These are phyloP conservation scores for Fusarium goolgardi DNA, from an alignment of 2,329 filamentous ascomycete genomes.

Conservation along the genomic window DNA sequence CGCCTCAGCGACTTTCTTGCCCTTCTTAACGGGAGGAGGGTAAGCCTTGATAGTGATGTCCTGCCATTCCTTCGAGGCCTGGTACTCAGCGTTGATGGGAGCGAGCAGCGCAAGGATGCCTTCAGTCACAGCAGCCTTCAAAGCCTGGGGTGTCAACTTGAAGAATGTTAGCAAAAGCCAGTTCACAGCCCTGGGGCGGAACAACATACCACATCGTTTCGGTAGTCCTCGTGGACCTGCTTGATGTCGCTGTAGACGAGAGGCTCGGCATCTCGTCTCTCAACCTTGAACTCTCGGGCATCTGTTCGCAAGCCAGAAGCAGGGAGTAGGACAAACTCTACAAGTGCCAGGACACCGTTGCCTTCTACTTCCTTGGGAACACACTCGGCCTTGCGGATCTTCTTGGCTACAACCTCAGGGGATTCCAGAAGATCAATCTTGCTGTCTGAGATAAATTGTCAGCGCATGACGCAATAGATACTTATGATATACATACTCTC, in stretches of 20 bases:
- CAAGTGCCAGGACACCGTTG: constrained; percentile 88
- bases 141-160: constrained; percentile 81
- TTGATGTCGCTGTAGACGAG: constrained; percentile 82
- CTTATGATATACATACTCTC: constrained; percentile 58
- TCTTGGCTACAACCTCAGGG: constrained; percentile 79
- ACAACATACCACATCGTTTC: constrained; percentile 74
- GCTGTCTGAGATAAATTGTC: constrained; percentile 63
- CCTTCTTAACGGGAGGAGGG: constrained; percentile 77
- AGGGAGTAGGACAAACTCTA: constrained; percentile 88
- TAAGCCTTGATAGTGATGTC: constrained; percentile 77
- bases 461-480: background rate
- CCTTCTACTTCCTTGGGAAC: constrained; percentile 80
- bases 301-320: constrained; percentile 71
- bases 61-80: constrained; percentile 82
- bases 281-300: constrained; percentile 73
- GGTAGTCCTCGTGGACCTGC: constrained; percentile 83
- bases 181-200: accelerated
- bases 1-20: constrained; percentile 80
- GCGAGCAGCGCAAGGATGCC: constrained; percentile 79
- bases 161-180: constrained; percentile 2
- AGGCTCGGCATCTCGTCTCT: constrained; percentile 76
- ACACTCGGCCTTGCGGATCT: constrained; percentile 86
- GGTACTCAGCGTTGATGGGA: constrained; percentile 81
- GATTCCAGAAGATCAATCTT: constrained; percentile 95
- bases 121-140: constrained; percentile 85